These are phyloP conservation scores for Tricholomella constricta DNA, from an alignment of 768 basidiomycete species.

Conservation along the genomic window DNA sequence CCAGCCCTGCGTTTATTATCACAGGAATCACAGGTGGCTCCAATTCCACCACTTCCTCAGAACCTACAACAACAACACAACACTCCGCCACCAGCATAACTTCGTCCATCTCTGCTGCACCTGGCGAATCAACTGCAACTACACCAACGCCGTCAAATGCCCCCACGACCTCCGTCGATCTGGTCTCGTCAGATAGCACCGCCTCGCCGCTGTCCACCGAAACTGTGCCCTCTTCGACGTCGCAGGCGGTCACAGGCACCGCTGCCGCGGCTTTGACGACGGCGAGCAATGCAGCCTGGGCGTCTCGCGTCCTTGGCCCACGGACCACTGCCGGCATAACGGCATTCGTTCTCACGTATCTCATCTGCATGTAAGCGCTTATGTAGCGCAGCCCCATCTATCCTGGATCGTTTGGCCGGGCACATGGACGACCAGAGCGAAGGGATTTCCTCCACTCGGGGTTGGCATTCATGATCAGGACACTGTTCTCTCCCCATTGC, in stretches of 20 bases:
- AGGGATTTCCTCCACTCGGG: too few relatives aligned
- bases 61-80: neutral
- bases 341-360: constrained; percentile 15
- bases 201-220: constrained; percentile 7
- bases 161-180: constrained; percentile 1
- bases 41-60: constrained; percentile 19
- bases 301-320: too few relatives aligned
- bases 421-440: too few relatives aligned
- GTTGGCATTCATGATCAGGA: too few relatives aligned
- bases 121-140: constrained; percentile 4
- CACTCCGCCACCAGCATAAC: constrained; percentile 19
- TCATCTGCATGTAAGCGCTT: constrained; percentile 4
- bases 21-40: constrained; percentile 41
- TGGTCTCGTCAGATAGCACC: neutral
- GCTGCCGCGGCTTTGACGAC: constrained; percentile 20
- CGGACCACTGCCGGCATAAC: too few relatives aligned
- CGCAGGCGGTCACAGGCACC: constrained; percentile 11
- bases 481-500: constrained; percentile 6
- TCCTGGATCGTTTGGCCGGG: too few relatives aligned
- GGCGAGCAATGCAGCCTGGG: constrained; percentile 29
- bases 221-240: too few relatives aligned
- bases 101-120: constrained; percentile 23
- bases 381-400: too few relatives aligned
- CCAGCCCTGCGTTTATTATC: constrained; percentile 62
- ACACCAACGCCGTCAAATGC: constrained; percentile 11